Evolutionary conservation across 1,284 basidiomycete species (phyloP).

Genomic region (Moesziomyces sp.): DNA sequence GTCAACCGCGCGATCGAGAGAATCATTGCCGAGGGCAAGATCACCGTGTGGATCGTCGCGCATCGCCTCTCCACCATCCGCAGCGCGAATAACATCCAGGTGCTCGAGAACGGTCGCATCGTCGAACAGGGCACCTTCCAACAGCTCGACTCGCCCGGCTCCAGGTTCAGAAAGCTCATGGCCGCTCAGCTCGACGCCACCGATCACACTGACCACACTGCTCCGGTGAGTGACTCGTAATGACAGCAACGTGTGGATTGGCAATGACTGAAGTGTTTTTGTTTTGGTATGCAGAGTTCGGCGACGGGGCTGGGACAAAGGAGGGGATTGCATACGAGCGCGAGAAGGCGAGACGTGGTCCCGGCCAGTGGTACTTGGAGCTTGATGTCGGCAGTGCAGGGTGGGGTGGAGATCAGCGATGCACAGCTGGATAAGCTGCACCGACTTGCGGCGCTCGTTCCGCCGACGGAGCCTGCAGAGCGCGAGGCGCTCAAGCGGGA

Average conservation of each 20-base stretch:
- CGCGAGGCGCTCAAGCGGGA: slow-evolving; percentile 17
- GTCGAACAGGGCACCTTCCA: slow-evolving; percentile 70
- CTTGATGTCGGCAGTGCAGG: slow-evolving; percentile 7
- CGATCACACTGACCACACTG: slow-evolving; percentile 1
- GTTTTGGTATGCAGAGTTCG: too few relatives aligned
- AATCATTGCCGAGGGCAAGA: slow-evolving; percentile 69
- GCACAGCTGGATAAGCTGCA: slow-evolving; percentile 39
- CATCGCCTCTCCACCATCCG: slow-evolving; percentile 71
- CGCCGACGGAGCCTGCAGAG: slow-evolving; percentile 9
- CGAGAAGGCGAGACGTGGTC: slow-evolving; percentile 2
- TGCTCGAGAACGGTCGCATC: slow-evolving; percentile 70
- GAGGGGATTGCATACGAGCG: neutral
- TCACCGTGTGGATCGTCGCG: slow-evolving; percentile 71
- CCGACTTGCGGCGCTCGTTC: slow-evolving; percentile 29
- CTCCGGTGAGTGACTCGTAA: slow-evolving; percentile 13
- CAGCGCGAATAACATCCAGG: slow-evolving; percentile 70
- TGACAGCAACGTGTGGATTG: too few relatives aligned
- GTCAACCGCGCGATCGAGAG: slow-evolving; percentile 70
- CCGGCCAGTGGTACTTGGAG: slow-evolving; percentile 34
- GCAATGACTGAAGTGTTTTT: too few relatives aligned
- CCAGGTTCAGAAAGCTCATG: slow-evolving; percentile 60
- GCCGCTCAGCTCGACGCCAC: slow-evolving; percentile 58
- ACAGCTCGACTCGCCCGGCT: slow-evolving; percentile 67
- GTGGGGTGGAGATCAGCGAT: slow-evolving; percentile 8
- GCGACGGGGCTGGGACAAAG: neutral